Percentiles rank a stretch among this genome's conserved stretches.
These are phyloP conservation scores for Penicillium griseofulvum DNA, from an alignment of 2,329 filamentous ascomycete species.

Conservation along the genomic window DNA sequence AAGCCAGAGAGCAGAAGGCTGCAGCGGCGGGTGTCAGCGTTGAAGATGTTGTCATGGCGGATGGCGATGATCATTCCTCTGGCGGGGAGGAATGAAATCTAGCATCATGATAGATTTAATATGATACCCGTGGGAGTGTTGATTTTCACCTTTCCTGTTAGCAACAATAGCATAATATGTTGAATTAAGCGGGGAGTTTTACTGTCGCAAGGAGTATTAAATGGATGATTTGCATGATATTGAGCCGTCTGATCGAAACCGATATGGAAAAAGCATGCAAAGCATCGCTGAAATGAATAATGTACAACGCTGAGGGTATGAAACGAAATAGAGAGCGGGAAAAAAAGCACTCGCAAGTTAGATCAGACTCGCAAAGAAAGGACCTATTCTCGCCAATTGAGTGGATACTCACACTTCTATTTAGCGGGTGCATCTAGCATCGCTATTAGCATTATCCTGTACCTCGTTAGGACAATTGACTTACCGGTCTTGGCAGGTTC, in stretches of 20 bases:
- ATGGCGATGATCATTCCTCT: conserved; percentile 19
- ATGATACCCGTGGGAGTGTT: conserved; percentile 5
- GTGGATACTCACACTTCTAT: neutral
- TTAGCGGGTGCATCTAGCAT: neutral
- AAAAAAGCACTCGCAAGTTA: conserved; percentile 1
- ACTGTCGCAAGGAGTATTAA: neutral
- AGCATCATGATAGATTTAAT: neutral
- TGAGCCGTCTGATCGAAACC: neutral
- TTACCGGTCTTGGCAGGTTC: conserved; percentile 4
- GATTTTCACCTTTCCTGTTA: neutral
- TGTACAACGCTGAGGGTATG: conserved; percentile 5
- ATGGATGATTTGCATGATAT: neutral
- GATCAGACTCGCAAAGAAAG: conserved; percentile 4
- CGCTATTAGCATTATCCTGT: neutral
- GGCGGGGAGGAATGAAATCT: conserved; percentile 9
- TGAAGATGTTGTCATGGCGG: conserved; percentile 17
- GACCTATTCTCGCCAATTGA: neutral
- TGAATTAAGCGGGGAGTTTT: neutral
- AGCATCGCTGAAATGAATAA: conserved; percentile 1
- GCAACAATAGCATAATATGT: neutral
- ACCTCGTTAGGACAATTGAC: neutral
- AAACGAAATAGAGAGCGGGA: neutral
- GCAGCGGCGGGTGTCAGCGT: conserved; percentile 21
- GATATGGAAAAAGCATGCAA: neutral
- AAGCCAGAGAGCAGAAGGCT: conserved; percentile 38